A percentile compares a stretch with the other conserved stretches of the same genome.
Evolutionary conservation across 2,329 filamentous ascomycete species (phyloP).

Genomic region (Aphanocladium album): DNA sequence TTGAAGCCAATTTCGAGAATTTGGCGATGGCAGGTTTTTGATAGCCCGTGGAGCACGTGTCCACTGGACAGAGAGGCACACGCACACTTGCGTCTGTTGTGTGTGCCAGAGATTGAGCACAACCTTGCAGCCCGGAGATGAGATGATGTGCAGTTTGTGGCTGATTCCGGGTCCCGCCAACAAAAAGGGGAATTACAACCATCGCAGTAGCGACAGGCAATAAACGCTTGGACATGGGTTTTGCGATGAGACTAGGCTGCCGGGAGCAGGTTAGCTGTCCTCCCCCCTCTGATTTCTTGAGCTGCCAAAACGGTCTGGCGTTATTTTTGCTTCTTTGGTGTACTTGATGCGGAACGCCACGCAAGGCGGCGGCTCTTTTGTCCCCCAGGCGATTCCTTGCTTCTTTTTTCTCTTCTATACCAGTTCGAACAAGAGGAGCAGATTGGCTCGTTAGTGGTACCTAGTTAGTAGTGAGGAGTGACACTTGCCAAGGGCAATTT

Average conservation of each 20-base stretch:
- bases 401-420: too few relatives aligned
- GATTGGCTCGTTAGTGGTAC: too few relatives aligned
- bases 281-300: not conserved
- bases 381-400: not conserved
- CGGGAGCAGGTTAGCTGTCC: not conserved
- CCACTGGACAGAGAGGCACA: not conserved
- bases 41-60: not conserved
- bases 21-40: too few relatives aligned
- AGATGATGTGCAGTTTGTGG: slow-evolving; percentile 4
- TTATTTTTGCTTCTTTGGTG: not conserved
- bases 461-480: too few relatives aligned
- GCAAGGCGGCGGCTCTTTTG: not conserved
- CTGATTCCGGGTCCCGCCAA: not conserved
- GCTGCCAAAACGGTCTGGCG: not conserved
- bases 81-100: too few relatives aligned
- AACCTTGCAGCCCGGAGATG: slow-evolving; percentile 3
- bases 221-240: not conserved
- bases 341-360: not conserved
- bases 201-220: too few relatives aligned
- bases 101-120: not conserved
- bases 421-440: not conserved
- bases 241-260: not conserved
- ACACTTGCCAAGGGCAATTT: too few relatives aligned
- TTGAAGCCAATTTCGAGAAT: too few relatives aligned
- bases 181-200: not conserved